Evolutionary conservation across 208 protist genomes (phyloP).

Genomic region (Leptomonas pyrrhocoris): DNA sequence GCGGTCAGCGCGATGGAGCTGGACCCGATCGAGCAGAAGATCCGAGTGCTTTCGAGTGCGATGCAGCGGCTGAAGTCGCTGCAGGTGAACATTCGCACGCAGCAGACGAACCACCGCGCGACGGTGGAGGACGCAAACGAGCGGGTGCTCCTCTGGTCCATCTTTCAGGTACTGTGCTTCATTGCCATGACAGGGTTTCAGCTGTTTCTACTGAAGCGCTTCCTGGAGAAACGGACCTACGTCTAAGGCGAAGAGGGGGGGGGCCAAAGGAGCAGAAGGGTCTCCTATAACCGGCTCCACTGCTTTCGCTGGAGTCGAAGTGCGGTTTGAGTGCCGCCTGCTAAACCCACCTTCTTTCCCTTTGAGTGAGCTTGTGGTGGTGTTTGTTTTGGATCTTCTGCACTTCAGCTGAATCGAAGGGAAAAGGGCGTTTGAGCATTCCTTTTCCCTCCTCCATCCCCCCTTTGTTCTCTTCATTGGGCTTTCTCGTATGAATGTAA

Average conservation of each 20-base stretch:
- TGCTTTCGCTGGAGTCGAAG: too few relatives aligned
- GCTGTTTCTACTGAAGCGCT: constrained; percentile 77
- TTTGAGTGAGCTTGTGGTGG: too few relatives aligned
- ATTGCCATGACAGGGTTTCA: constrained; percentile 71
- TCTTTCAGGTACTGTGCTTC: constrained; percentile 72
- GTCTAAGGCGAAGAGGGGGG: constrained; percentile 27
- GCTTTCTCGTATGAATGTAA: too few relatives aligned
- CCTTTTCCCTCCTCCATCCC: too few relatives aligned
- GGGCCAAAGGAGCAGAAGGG: not conserved
- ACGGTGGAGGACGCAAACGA: constrained; percentile 72
- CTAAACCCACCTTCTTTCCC: too few relatives aligned
- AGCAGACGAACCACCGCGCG: constrained; percentile 69
- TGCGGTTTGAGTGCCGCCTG: too few relatives aligned
- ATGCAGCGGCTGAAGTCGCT: constrained; percentile 52
- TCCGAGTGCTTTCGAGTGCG: constrained; percentile 33
- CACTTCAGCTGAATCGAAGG: too few relatives aligned
- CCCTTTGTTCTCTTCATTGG: too few relatives aligned
- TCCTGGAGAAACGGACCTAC: constrained; percentile 79
- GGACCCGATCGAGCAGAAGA: constrained; percentile 75
- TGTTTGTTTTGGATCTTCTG: too few relatives aligned
- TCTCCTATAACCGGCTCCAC: too few relatives aligned
- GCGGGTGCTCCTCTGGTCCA: constrained; percentile 65
- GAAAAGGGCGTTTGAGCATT: too few relatives aligned
- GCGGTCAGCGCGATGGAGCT: constrained; percentile 35
- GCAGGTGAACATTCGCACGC: constrained; percentile 51